Conservation (phyloP, 2,329 filamentous ascomycete genomes). For the Talaromyces sp. region DNA sequence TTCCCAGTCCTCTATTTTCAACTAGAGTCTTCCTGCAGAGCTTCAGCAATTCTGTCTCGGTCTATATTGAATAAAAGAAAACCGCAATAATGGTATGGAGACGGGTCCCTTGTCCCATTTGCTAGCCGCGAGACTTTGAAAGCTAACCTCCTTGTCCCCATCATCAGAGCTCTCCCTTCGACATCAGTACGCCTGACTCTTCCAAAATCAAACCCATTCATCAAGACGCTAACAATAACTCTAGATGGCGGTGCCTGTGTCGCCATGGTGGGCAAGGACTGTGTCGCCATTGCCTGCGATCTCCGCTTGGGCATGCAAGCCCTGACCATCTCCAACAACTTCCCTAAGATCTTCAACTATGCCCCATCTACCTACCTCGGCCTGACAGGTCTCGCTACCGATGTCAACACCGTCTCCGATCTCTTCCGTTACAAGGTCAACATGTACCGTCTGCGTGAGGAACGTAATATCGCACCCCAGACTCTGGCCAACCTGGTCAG, state of each 20-base stretch:
- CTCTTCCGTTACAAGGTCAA: slow-evolving; percentile 99
- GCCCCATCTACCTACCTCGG: slow-evolving; percentile 88
- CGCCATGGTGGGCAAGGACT: slow-evolving; percentile 99
- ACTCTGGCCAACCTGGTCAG: slow-evolving; percentile 97
- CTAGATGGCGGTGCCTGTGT: slow-evolving; percentile 88
- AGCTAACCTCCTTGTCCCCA: slow-evolving; percentile 39
- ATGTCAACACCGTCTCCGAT: slow-evolving; percentile 91
- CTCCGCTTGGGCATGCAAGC: slow-evolving; percentile 95
- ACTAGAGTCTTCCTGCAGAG: slow-evolving; percentile 11
- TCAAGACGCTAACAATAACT: slow-evolving; percentile 14
- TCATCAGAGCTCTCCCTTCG: slow-evolving; percentile 81
- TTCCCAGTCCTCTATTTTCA: slow-evolving; percentile 12
- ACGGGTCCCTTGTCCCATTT: slow-evolving; percentile 16
- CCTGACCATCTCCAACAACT: slow-evolving; percentile 97
- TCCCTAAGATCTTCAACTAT: slow-evolving; percentile 99
- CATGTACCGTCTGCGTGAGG: slow-evolving; percentile 98
- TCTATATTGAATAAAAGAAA: slow-evolving; percentile 21
- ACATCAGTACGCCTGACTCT: slow-evolving; percentile 72
- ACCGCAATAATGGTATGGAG: slow-evolving; percentile 28
- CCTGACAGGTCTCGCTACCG: slow-evolving; percentile 92
- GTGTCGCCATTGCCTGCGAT: slow-evolving; percentile 98
- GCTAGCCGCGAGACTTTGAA: slow-evolving; percentile 19
- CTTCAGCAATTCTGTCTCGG: slow-evolving; percentile 9
- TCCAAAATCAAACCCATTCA: slow-evolving; percentile 6
- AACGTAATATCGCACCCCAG: slow-evolving; percentile 90